Evolutionary conservation across 2,329 filamentous ascomycete genomes (phyloP).

Genomic region (Chalara sp.): DNA sequence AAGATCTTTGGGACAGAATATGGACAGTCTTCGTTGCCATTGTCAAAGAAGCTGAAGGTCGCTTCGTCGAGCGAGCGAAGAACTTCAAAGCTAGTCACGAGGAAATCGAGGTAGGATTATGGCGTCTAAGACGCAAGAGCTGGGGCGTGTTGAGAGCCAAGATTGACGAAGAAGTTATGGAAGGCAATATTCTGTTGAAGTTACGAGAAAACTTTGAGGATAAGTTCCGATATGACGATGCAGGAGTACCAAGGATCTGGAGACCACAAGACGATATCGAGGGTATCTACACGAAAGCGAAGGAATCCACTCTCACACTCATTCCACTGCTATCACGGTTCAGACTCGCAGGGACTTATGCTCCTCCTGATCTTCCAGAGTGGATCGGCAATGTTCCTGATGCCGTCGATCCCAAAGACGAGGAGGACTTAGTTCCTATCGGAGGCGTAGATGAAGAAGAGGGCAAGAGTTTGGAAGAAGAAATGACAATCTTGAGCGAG

Average conservation of each 20-base stretch:
- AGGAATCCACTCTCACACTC: conserved; percentile 84
- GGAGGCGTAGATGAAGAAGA: conserved; percentile 93
- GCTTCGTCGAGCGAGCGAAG: conserved; percentile 82
- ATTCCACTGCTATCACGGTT: conserved; percentile 87
- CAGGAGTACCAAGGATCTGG: conserved; percentile 93
- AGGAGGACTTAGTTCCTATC: conserved; percentile 83
- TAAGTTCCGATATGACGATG: conserved; percentile 96
- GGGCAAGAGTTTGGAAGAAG: conserved; percentile 89
- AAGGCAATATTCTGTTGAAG: conserved; percentile 92
- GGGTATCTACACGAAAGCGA: conserved; percentile 83
- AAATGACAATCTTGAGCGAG: conserved; percentile 91
- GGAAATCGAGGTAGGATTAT: conserved; percentile 87
- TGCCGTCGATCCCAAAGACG: conserved; percentile 72
- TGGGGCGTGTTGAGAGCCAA: conserved; percentile 87
- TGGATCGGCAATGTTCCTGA: conserved; percentile 77
- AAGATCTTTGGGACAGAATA: conserved; percentile 91
- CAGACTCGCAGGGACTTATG: conserved; percentile 65
- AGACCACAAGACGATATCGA: conserved; percentile 95
- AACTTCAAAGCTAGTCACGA: conserved; percentile 90
- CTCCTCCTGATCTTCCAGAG: conserved; percentile 71
- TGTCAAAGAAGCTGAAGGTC: conserved; percentile 75
- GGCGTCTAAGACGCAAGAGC: conserved; percentile 87
- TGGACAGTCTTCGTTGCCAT: conserved; percentile 81
- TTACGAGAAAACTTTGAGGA: conserved; percentile 98
- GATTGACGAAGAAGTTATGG: conserved; percentile 96